Evolutionary conservation across 257 asterid genomes (phyloP).

Genomic region (Nicotiana obtusifolia): DNA sequence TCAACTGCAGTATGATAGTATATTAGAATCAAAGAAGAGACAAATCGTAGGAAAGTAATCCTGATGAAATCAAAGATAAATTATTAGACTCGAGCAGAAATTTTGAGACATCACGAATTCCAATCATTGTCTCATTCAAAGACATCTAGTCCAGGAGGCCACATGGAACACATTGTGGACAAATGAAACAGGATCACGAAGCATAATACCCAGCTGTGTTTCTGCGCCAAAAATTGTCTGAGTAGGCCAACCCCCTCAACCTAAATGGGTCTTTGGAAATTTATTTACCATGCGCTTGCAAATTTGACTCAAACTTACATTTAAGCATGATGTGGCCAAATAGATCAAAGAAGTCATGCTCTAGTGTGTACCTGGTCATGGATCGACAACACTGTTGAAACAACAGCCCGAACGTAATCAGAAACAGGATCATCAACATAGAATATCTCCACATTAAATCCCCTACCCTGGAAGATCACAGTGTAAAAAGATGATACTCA

Average conservation of each 20-base stretch:
- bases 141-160: background rate
- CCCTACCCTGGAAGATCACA: constrained; percentile 65
- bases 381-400: constrained; percentile 70
- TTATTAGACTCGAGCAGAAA: background rate
- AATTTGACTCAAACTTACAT: background rate
- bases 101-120: background rate
- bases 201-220: background rate
- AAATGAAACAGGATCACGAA: background rate
- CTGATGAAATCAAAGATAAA: background rate
- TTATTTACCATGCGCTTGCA: background rate
- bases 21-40: constrained; percentile 1
- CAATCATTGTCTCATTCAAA: background rate
- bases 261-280: background rate
- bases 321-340: background rate
- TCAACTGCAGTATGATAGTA: constrained; percentile 1
- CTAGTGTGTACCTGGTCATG: constrained; percentile 58
- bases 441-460: constrained; percentile 66
- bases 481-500: constrained; percentile 2
- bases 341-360: background rate
- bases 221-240: background rate
- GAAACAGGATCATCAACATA: constrained; percentile 84
- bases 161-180: background rate
- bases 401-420: constrained; percentile 73
- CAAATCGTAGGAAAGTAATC: background rate
- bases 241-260: background rate